Conservation (phyloP, 192 early-diverging fungal species). For the Rhizophagus clarus region DNA sequence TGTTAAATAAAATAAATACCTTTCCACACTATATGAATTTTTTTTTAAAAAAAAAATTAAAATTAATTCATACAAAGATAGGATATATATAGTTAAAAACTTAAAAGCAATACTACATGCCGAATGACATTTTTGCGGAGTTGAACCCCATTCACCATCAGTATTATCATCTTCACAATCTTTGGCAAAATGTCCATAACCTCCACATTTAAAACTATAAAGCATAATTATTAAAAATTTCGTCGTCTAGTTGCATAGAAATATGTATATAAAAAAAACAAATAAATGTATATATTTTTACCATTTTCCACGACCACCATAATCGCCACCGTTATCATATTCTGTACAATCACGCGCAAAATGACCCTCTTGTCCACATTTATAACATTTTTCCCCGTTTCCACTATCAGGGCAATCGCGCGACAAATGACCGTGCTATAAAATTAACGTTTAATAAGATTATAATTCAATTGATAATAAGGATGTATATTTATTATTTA, state of each 20-base stretch:
- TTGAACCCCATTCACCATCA: neutral
- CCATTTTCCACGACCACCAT: neutral
- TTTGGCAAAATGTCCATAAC: neutral
- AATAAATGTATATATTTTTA: neutral
- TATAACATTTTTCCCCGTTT: neutral
- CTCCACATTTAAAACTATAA: neutral
- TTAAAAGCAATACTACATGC: neutral
- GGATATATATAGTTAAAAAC: neutral
- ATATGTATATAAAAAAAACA: neutral
- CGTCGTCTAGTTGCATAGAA: neutral
- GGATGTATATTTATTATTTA: neutral
- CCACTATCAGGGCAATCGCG: slow-evolving; percentile 4
- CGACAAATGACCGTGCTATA: neutral
- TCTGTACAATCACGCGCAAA: slow-evolving; percentile 11
- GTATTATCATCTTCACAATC: neutral
- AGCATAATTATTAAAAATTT: neutral
- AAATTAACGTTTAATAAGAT: neutral
- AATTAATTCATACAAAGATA: neutral
- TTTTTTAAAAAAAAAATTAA: neutral
- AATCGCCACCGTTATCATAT: neutral
- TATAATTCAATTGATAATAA: neutral
- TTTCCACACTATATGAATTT: neutral
- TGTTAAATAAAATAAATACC: neutral
- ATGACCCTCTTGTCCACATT: slow-evolving; percentile 4
- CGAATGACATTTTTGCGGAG: neutral